Evolutionary conservation across 257 asterid species (phyloP), one percentile per base, ranked within the genome.

Genomic region (Solanum sitiens): DNA sequence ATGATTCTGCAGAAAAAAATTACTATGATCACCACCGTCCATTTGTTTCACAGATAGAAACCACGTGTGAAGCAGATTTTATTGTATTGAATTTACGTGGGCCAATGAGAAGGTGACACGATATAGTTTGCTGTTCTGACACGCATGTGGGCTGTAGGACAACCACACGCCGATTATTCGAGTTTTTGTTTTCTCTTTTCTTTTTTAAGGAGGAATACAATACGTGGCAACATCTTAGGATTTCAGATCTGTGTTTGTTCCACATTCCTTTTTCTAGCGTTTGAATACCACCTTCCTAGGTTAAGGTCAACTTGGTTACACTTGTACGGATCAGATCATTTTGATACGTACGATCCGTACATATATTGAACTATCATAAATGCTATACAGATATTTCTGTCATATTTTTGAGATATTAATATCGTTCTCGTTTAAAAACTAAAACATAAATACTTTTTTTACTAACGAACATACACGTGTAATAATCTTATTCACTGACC

Each of bases 181-280:
- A 90, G 76, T 89, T 89, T 56, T 89, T 89, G 20, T 21, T 18
- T n/a, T 56, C 20, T 20, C 67, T 56, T 56, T 56, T 27, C 30
- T 27, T 27, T 27, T 89, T 71, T 67, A 87, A 88, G 91, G 87
- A 92, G 91, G 88, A 89, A 80, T 33, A 18, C 85, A 92, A 82
- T 94, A 93, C 95, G 98, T 95, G 98, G 95, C 94, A 76, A 61
- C 89, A 91, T 94, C 93, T 83, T 91, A 90, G 91, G n/a, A 77
- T 87, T 88, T 88, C 89, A 92, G 90, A 94, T 89, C 91, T 83
- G 86, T 44, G 85, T 25, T 59, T 39, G 76, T 21, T 73, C 74
- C 88, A 91, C 94, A 27, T 87, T 7, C 33, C 47, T 23, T 20
- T 27, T 32, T 12, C 11, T 87, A 44, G 93, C 92, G 95, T 91